phyloP scores from a whole-genome alignment of 768 basidiomycete species.

The Agaricus blazei region DNA sequence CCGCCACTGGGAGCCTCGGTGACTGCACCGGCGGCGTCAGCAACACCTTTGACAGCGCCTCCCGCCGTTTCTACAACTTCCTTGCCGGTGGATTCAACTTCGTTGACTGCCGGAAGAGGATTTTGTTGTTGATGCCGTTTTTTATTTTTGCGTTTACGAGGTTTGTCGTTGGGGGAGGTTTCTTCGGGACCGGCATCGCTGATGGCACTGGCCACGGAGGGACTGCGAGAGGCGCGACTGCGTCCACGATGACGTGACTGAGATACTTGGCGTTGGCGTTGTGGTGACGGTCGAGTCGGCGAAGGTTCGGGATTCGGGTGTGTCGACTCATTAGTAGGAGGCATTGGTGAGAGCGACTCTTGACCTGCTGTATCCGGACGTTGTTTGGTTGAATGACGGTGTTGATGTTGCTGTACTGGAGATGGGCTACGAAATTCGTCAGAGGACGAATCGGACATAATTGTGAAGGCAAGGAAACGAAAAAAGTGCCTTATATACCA shows the following conservation, averaged over 20 bases:
- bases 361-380: too few species aligned
- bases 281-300: slow-evolving; percentile 4
- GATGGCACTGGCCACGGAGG: slow-evolving; percentile 6
- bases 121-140: neutral
- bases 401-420: neutral
- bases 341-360: too few species aligned
- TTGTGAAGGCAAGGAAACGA: too few species aligned
- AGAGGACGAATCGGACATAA: too few species aligned
- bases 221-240: slow-evolving; percentile 13
- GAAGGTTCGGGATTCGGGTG: neutral
- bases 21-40: neutral
- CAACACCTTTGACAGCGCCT: neutral
- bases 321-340: too few species aligned
- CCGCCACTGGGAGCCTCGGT: slow-evolving; percentile 2
- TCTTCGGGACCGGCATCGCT: slow-evolving; percentile 3
- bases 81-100: slow-evolving; percentile 13
- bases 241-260: slow-evolving; percentile 11
- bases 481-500: too few species aligned
- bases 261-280: neutral
- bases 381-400: too few species aligned
- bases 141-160: slow-evolving; percentile 13
- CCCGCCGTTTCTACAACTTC: neutral
- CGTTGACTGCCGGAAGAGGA: slow-evolving; percentile 16
- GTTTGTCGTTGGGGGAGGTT: neutral
- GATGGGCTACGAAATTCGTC: neutral